phyloP scores from a whole-genome alignment of 2,329 filamentous ascomycete genomes.

The Mariannaea sp. region DNA sequence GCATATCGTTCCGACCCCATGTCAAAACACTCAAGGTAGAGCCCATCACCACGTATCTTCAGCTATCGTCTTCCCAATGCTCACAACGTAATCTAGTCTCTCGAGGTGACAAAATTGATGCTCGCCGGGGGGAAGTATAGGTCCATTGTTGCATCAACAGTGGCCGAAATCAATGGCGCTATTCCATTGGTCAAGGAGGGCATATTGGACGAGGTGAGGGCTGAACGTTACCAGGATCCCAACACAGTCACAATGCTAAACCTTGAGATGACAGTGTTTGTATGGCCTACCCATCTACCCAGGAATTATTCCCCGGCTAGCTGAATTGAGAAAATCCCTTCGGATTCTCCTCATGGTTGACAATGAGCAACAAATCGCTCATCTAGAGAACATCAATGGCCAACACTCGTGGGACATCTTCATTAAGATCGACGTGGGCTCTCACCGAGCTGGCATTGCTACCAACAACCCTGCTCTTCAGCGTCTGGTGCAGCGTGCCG shows the following conservation, averaged over 20 bases:
- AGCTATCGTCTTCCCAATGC: rapidly evolving
- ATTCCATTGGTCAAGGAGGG: slow-evolving; percentile 47
- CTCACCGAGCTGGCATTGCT: slow-evolving; percentile 42
- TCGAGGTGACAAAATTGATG: slow-evolving; percentile 48
- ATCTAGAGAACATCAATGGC: slow-evolving; percentile 34
- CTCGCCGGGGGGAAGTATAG: slow-evolving; percentile 44
- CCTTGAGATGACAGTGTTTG: slow-evolving; percentile 36
- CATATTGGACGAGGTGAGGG: slow-evolving; percentile 46
- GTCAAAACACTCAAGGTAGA: slow-evolving; percentile 54
- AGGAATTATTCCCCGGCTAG: slow-evolving; percentile 40
- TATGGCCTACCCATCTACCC: slow-evolving; percentile 49
- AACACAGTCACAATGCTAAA: not conserved
- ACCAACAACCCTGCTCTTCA: slow-evolving; percentile 35
- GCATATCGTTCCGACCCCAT: slow-evolving; percentile 48
- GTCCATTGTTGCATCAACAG: slow-evolving; percentile 47
- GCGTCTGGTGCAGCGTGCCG: slow-evolving; percentile 35
- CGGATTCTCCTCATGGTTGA: slow-evolving; percentile 46
- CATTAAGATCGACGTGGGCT: slow-evolving; percentile 46
- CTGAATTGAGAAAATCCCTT: slow-evolving; percentile 36
- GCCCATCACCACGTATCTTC: rapidly evolving
- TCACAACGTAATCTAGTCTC: slow-evolving; percentile 34
- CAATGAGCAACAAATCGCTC: slow-evolving; percentile 41
- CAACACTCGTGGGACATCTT: slow-evolving; percentile 42
- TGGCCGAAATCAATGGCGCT: slow-evolving; percentile 47
- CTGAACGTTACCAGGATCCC: not conserved